Conservation (phyloP, 805 yeast genomes). For the Zygoascus ofunaensis region DNA sequence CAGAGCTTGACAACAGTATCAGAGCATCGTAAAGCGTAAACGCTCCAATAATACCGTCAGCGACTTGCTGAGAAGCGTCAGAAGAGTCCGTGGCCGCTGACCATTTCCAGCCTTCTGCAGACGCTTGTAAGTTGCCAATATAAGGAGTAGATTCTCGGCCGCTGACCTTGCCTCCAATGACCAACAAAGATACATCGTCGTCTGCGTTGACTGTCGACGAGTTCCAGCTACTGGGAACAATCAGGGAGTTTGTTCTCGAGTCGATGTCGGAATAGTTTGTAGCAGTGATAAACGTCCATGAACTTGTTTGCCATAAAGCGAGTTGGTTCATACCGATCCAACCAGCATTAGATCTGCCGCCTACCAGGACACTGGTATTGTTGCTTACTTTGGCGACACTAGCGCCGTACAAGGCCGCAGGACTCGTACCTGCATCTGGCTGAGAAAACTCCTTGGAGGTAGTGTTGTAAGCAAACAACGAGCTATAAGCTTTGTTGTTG, state of each 20-base stretch:
- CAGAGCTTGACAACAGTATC: conserved; percentile 15
- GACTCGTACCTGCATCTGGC: conserved; percentile 14
- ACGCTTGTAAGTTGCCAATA: conserved; percentile 33
- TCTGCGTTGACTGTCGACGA: conserved; percentile 29
- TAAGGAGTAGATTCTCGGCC: conserved; percentile 35
- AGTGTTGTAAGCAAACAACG: conserved; percentile 19
- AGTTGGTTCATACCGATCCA: conserved; percentile 69
- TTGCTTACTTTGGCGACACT: conserved; percentile 15
- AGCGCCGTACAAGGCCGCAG: conserved; percentile 22
- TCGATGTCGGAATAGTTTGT: conserved; percentile 33
- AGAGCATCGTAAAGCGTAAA: conserved; percentile 14
- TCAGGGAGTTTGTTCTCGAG: conserved; percentile 45
- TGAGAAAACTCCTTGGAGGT: conserved; percentile 11
- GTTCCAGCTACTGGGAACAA: conserved; percentile 35
- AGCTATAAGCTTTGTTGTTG: conserved; percentile 1
- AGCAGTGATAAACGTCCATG: conserved; percentile 52
- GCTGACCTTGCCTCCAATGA: conserved; percentile 52
- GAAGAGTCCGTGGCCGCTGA: conserved; percentile 14
- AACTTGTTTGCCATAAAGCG: conserved; percentile 59
- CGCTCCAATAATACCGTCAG: conserved; percentile 12
- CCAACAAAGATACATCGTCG: conserved; percentile 24
- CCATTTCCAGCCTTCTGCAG: conserved; percentile 39
- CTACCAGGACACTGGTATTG: conserved; percentile 39
- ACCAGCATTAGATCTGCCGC: conserved; percentile 53
- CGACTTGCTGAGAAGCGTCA: conserved; percentile 7